Evolutionary conservation across 2,329 filamentous ascomycete species (phyloP).

Genomic region (Cladophialophora exuberans): DNA sequence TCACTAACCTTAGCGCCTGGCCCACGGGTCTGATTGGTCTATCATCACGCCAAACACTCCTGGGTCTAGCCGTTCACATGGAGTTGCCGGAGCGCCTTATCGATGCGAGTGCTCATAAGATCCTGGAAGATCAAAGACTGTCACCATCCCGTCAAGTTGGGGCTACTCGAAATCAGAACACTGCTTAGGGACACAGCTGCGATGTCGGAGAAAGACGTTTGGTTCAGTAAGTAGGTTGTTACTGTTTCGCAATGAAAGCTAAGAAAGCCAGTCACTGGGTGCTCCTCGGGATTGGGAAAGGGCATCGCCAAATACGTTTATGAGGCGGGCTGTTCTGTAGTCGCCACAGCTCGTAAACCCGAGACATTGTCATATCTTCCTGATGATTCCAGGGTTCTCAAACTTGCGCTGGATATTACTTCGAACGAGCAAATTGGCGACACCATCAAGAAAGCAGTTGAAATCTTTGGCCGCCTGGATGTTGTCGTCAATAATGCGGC

Average conservation of each 20-base stretch:
- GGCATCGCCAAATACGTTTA: constrained; percentile 7
- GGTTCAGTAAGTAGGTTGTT: constrained; percentile 8
- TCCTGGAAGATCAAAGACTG: too few relatives aligned
- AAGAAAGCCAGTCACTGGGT: constrained; percentile 7
- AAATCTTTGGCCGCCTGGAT: constrained; percentile 35
- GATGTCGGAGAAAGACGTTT: constrained; percentile 10
- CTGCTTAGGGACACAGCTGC: background rate
- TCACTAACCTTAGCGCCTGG: too few relatives aligned
- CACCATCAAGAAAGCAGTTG: constrained; percentile 39
- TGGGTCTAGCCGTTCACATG: too few relatives aligned
- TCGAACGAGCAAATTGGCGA: constrained; percentile 39
- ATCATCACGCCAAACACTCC: too few relatives aligned
- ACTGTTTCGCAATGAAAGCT: background rate
- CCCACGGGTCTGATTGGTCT: too few relatives aligned
- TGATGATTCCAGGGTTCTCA: background rate
- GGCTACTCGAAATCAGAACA: too few relatives aligned
- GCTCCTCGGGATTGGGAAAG: constrained; percentile 8
- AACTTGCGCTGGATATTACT: constrained; percentile 45
- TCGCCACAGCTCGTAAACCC: constrained; percentile 10
- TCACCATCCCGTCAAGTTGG: too few relatives aligned
- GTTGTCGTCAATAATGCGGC: constrained; percentile 33
- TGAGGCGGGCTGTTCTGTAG: constrained; percentile 2
- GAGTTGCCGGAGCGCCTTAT: too few relatives aligned
- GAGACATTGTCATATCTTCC: constrained; percentile 13
- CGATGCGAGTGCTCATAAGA: too few relatives aligned